A percentile compares a stretch with the other conserved stretches of the same genome.
phyloP scores from a whole-genome alignment of 2,329 filamentous ascomycete species.

The Pseudopyricularia javanii region DNA sequence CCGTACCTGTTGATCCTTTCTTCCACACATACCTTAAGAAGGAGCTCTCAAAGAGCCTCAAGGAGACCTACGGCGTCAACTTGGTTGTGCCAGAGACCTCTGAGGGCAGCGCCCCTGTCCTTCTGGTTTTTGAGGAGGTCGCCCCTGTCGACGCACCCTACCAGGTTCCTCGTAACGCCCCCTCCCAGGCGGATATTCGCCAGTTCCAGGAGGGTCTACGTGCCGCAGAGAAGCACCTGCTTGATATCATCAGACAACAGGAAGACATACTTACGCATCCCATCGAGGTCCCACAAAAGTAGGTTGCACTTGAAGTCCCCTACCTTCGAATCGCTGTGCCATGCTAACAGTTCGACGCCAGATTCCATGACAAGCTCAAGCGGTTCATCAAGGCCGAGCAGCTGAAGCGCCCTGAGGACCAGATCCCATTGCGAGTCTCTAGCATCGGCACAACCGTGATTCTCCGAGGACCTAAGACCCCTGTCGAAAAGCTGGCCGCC shows the following conservation, averaged over 20 bases:
- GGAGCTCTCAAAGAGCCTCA: constrained; percentile 50
- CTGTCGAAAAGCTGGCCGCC: constrained; percentile 57
- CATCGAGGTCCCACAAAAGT: constrained; percentile 48
- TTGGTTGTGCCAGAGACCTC: constrained; percentile 55
- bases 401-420: constrained; percentile 38
- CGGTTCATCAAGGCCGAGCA: constrained; percentile 56
- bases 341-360: background rate
- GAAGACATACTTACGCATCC: constrained; percentile 36
- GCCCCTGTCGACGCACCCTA: constrained; percentile 30
- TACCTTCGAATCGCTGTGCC: background rate
- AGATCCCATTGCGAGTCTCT: constrained; percentile 48
- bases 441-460: constrained; percentile 50
- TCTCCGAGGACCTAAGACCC: constrained; percentile 63
- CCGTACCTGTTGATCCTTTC: constrained; percentile 62
- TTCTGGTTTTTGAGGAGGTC: constrained; percentile 51
- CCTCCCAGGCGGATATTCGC: constrained; percentile 34
- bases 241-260: constrained; percentile 45
- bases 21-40: constrained; percentile 62
- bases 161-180: constrained; percentile 40
- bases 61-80: constrained; percentile 59
- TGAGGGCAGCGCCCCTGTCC: constrained; percentile 47
- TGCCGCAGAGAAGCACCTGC: constrained; percentile 44
- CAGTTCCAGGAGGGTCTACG: constrained; percentile 42
- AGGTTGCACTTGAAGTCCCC: background rate
- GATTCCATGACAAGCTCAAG: constrained; percentile 45